Evolutionary conservation across 2,329 filamentous ascomycete genomes (phyloP).

Genomic region (Trichoderma simmonsii): DNA sequence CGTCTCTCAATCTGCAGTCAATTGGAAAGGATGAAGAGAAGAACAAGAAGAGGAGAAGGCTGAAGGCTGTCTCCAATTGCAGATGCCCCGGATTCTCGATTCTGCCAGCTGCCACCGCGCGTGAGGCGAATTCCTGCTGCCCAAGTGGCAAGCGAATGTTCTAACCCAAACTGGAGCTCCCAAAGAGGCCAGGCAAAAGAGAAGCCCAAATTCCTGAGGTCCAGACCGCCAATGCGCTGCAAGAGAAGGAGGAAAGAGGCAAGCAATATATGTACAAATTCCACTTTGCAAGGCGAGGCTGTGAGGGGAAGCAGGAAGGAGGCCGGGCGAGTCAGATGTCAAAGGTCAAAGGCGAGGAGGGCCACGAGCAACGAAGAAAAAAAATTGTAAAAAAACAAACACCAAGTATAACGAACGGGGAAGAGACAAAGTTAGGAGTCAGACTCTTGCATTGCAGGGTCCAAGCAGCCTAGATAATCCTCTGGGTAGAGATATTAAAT

Average conservation of each 20-base stretch:
- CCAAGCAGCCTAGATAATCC: background rate
- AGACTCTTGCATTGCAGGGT: constrained; percentile 7
- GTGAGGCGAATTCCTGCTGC: constrained; percentile 6
- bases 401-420: background rate
- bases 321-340: background rate
- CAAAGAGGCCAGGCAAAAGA: background rate
- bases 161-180: constrained; percentile 5
- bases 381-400: background rate
- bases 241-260: constrained; percentile 1
- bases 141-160: constrained; percentile 13
- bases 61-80: background rate
- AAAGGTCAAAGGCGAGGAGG: background rate
- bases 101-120: constrained; percentile 6
- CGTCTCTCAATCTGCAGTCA: background rate
- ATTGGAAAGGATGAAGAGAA: background rate
- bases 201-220: background rate
- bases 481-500: background rate
- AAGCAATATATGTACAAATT: background rate
- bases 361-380: background rate
- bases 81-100: constrained; percentile 3
- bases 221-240: constrained; percentile 1
- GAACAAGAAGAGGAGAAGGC: background rate
- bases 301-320: background rate
- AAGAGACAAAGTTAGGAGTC: constrained; percentile 1
- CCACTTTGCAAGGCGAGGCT: background rate